Percentiles rank a stretch among this genome's conserved stretches.
Evolutionary conservation across 176 grass and related monocot genomes (phyloP).

Genomic region (maize (Zea mays)): Zm-B73-REFERENCE-NAM-5.0 NC_050097.1:226204501-226205000

Average conservation of each 20-base stretch:
- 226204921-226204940: no score
- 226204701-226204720: conserved; percentile 68
- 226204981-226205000: no score
- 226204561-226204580: conserved; percentile 46
- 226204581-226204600: conserved; percentile 41
- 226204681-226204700: conserved; percentile 57
- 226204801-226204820: neutral
- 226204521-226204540: conserved; percentile 51
- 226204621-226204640: conserved; percentile 47
- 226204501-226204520: conserved; percentile 79
- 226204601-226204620: conserved; percentile 65
- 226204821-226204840: neutral
- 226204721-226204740: conserved; percentile 36
- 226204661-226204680: conserved; percentile 61
- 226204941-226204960: no score
- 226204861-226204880: neutral
- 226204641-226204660: conserved; percentile 52
- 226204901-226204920: neutral
- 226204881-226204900: neutral
- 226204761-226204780: neutral
- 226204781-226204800: neutral
- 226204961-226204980: no score
- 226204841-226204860: neutral
- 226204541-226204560: conserved; percentile 61
- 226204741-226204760: conserved; percentile 44